Conservation (phyloP, 805 yeast genomes). For the Blastobotrys attinorum region DNA sequence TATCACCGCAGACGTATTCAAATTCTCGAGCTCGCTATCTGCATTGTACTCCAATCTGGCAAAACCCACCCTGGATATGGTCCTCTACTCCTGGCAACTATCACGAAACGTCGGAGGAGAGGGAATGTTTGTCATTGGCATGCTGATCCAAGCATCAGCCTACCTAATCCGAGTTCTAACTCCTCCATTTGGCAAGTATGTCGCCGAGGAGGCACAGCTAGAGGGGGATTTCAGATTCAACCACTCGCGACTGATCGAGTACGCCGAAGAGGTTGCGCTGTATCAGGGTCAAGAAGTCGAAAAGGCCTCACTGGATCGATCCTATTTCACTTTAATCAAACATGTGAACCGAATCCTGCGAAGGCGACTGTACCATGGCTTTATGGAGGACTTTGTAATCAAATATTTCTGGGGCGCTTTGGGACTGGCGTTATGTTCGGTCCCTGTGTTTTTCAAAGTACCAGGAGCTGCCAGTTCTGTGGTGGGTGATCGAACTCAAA, state of each 20-base stretch:
- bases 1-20: slow-evolving; percentile 69
- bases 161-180: slow-evolving; percentile 64
- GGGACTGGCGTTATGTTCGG: slow-evolving; percentile 77
- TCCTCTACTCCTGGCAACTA: slow-evolving; percentile 73
- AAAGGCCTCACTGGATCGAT: slow-evolving; percentile 63
- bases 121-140: slow-evolving; percentile 64
- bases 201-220: slow-evolving; percentile 64
- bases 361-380: slow-evolving; percentile 67
- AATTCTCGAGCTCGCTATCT: slow-evolving; percentile 64
- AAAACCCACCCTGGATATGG: slow-evolving; percentile 73
- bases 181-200: slow-evolving; percentile 81
- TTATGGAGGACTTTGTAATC: slow-evolving; percentile 80
- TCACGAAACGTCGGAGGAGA: slow-evolving; percentile 49
- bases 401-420: slow-evolving; percentile 96
- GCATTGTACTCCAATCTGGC: slow-evolving; percentile 74
- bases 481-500: slow-evolving; percentile 45
- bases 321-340: slow-evolving; percentile 72
- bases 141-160: slow-evolving; percentile 76
- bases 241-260: slow-evolving; percentile 72
- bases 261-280: slow-evolving; percentile 81
- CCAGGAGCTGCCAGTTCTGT: slow-evolving; percentile 30
- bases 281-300: slow-evolving; percentile 77
- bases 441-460: slow-evolving; percentile 70
- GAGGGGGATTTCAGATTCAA: slow-evolving; percentile 80
- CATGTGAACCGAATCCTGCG: slow-evolving; percentile 70